These are phyloP conservation scores for Houttuynia cordata DNA, from an alignment of 164 flowering plant genomes.

Conservation along the genomic window DNA sequence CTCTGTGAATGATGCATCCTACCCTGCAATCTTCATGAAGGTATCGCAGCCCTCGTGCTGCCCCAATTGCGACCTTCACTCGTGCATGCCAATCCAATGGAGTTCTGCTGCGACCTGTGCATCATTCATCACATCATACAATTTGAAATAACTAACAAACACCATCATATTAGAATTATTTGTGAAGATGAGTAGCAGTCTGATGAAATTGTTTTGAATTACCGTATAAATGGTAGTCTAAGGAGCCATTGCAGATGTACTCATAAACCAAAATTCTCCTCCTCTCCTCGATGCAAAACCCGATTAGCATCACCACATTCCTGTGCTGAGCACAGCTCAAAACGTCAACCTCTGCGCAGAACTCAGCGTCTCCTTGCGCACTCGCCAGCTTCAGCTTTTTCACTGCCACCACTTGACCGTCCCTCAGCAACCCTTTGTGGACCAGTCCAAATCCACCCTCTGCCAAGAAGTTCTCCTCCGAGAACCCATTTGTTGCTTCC, in stretches of 20 bases:
- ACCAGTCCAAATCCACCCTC: slow-evolving; percentile 75
- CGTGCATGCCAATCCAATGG: slow-evolving; percentile 54
- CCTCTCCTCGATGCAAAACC: slow-evolving; percentile 56
- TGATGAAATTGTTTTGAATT: slow-evolving; percentile 2
- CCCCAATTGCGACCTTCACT: slow-evolving; percentile 65
- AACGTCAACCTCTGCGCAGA: slow-evolving; percentile 65
- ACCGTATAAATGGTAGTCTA: slow-evolving; percentile 80
- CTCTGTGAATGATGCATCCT: slow-evolving; percentile 79
- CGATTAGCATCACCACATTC: slow-evolving; percentile 85
- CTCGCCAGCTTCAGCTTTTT: slow-evolving; percentile 56
- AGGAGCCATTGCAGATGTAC: slow-evolving; percentile 82
- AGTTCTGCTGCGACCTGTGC: slow-evolving; percentile 27
- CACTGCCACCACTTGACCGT: slow-evolving; percentile 81
- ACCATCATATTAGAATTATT: too few species aligned
- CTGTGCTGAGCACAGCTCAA: slow-evolving; percentile 94
- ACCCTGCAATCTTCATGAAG: slow-evolving; percentile 96
- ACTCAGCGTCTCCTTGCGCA: slow-evolving; percentile 63
- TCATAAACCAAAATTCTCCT: slow-evolving; percentile 75
- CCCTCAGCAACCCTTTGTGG: slow-evolving; percentile 58
- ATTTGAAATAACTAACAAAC: not conserved
- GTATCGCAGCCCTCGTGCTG: slow-evolving; percentile 81
- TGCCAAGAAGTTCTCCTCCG: slow-evolving; percentile 50
- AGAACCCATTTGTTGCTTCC: slow-evolving; percentile 72
- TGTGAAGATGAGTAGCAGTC: too few species aligned
- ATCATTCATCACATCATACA: slow-evolving; percentile 1